These are phyloP conservation scores for Penicillium simplicissimum DNA, from an alignment of 495 filamentous ascomycete species.

Conservation along the genomic window DNA sequence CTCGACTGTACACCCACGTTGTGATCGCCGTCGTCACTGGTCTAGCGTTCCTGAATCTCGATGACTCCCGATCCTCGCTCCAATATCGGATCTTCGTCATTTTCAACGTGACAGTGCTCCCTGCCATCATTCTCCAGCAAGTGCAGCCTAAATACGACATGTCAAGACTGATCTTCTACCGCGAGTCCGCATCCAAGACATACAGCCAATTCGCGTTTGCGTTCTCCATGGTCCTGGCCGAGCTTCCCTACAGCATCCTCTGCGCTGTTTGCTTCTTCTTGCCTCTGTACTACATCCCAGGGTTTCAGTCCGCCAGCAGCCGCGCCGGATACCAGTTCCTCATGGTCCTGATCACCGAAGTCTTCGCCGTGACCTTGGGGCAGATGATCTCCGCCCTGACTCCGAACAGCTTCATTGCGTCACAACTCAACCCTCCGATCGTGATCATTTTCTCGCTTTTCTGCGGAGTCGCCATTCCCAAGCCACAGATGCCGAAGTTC, in stretches of 20 bases:
- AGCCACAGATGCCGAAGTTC: conserved; percentile 70
- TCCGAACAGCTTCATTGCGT: conserved; percentile 67
- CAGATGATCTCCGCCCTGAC: conserved; percentile 70
- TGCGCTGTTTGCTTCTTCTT: conserved; percentile 75
- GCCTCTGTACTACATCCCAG: conserved; percentile 73
- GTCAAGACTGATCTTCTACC: conserved; percentile 74
- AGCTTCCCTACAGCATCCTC: conserved; percentile 73
- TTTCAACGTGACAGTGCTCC: conserved; percentile 78
- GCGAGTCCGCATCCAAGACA: conserved; percentile 75
- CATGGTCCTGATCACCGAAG: conserved; percentile 74
- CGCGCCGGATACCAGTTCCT: conserved; percentile 82
- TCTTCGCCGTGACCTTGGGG: conserved; percentile 73
- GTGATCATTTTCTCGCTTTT: conserved; percentile 79
- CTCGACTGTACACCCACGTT: conserved; percentile 74
- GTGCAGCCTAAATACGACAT: conserved; percentile 77
- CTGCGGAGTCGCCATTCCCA: conserved; percentile 80
- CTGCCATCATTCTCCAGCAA: conserved; percentile 73
- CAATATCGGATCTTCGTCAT: conserved; percentile 83
- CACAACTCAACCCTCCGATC: conserved; percentile 74
- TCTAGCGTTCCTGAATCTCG: conserved; percentile 68
- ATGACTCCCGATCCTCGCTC: conserved; percentile 64
- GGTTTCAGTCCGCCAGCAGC: conserved; percentile 52
- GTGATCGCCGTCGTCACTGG: conserved; percentile 73
- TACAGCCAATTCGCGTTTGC: conserved; percentile 75
- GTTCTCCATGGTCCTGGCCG: conserved; percentile 67